A percentile compares a stretch with the other conserved stretches of the same genome.
phyloP scores from a whole-genome alignment of 345 rosid species.

The Trapa incisa region DNA sequence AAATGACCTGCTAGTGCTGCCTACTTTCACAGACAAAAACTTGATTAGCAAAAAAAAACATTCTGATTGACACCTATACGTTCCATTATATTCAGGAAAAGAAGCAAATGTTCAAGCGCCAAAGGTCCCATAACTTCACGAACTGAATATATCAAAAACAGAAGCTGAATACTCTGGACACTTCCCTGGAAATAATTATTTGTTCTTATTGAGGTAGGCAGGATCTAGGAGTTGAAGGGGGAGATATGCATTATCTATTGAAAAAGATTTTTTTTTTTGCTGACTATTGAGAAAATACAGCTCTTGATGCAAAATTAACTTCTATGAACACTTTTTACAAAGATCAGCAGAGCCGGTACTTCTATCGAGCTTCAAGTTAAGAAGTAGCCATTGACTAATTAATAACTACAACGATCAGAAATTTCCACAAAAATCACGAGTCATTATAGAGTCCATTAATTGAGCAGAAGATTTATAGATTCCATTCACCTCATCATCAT shows the following conservation, averaged over 20 bases:
- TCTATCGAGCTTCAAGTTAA: background rate
- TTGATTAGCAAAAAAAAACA: background rate
- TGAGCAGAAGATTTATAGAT: no score
- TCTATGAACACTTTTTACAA: background rate
- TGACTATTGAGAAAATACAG: background rate
- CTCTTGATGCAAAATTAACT: background rate
- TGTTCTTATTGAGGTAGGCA: background rate
- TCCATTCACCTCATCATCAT: slow-evolving; percentile 69
- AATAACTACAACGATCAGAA: background rate
- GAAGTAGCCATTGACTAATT: background rate
- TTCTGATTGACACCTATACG: background rate
- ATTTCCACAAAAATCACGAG: background rate
- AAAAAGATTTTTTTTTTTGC: background rate
- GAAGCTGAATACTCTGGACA: background rate
- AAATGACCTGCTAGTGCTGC: background rate
- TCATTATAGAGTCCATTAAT: slow-evolving; percentile 7
- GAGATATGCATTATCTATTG: background rate
- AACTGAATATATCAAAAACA: background rate
- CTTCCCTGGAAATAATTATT: background rate
- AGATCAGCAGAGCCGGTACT: background rate
- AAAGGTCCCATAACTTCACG: background rate
- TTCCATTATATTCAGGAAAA: slow-evolving; percentile 1
- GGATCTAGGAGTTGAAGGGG: background rate
- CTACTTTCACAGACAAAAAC: background rate
- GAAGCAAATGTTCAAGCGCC: background rate